These are phyloP conservation scores for Irineochytrium annulatum DNA, from an alignment of 192 early-diverging fungal species.

Conservation along the genomic window DNA sequence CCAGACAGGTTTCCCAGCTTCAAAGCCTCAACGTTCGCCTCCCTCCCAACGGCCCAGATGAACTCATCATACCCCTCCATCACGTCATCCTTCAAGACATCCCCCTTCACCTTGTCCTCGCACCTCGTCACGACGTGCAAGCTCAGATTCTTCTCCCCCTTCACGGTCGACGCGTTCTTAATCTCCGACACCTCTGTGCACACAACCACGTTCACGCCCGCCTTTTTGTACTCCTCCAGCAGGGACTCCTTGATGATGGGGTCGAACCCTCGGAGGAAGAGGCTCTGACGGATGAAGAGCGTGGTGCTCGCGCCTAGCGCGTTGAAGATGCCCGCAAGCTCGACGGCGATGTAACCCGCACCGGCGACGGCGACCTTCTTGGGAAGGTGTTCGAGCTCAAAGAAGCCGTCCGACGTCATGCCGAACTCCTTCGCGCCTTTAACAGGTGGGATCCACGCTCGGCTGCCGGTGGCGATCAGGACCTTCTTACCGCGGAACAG, in stretches of 20 bases:
- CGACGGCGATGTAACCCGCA: conserved; percentile 93
- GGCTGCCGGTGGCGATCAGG: conserved; percentile 79
- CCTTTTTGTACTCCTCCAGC: conserved; percentile 48
- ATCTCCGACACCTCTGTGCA: conserved; percentile 60
- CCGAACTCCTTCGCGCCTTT: conserved; percentile 78
- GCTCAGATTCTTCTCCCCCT: conserved; percentile 47
- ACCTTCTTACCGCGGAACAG: conserved; percentile 69
- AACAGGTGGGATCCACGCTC: conserved; percentile 64
- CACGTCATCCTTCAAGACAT: conserved; percentile 19
- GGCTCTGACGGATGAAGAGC: conserved; percentile 77
- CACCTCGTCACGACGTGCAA: conserved; percentile 18
- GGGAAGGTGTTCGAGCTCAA: conserved; percentile 86
- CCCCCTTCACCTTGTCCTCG: conserved; percentile 24
- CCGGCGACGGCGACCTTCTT: conserved; percentile 59
- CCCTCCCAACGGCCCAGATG: conserved; percentile 88
- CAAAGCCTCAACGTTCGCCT: conserved; percentile 68
- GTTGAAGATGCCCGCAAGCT: conserved; percentile 90
- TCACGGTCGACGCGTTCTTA: conserved; percentile 42
- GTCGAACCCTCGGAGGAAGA: conserved; percentile 88
- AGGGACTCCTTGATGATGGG: conserved; percentile 61
- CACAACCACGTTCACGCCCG: conserved; percentile 79
- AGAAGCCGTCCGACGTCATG: conserved; percentile 93
- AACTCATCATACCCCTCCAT: conserved; percentile 73
- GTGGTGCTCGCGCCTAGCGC: conserved; percentile 80
- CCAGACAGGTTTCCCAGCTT: conserved; percentile 60